A percentile compares a stretch with the other conserved stretches of the same genome.
Evolutionary conservation across 371 early-diverging fungal genomes (phyloP).

Genomic region (Nematocida sp.): DNA sequence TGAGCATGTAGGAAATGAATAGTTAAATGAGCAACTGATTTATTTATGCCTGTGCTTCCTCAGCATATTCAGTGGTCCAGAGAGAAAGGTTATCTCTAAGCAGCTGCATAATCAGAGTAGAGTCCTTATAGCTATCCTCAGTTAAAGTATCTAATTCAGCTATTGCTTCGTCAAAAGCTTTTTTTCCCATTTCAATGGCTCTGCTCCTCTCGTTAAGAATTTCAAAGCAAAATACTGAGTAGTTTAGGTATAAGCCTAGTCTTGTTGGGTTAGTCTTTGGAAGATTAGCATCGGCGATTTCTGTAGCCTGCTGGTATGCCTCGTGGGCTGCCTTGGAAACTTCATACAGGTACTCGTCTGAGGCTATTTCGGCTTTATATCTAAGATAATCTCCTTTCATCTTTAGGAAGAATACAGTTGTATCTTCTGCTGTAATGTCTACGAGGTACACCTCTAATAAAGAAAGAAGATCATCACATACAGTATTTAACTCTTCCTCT

Average conservation of each 20-base stretch:
- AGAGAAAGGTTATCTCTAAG: slow-evolving; percentile 97
- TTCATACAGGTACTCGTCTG: slow-evolving; percentile 76
- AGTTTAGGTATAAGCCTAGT: slow-evolving; percentile 96
- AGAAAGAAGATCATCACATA: slow-evolving; percentile 85
- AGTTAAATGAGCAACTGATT: no score
- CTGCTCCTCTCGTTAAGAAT: slow-evolving; percentile 93
- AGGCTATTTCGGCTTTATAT: slow-evolving; percentile 92
- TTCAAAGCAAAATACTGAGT: slow-evolving; percentile 99
- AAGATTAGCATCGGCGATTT: slow-evolving; percentile 81
- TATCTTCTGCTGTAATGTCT: slow-evolving; percentile 65
- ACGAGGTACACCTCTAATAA: slow-evolving; percentile 83
- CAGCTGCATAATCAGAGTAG: slow-evolving; percentile 98
- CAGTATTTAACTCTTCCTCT: slow-evolving; percentile 82
- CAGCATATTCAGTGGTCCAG: slow-evolving; percentile 73
- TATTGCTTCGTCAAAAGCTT: slow-evolving; percentile 98
- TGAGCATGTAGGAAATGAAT: no score
- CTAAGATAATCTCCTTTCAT: slow-evolving; percentile 99
- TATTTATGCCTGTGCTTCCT: slow-evolving; percentile 12
- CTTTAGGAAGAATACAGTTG: slow-evolving; percentile 96
- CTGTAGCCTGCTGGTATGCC: slow-evolving; percentile 89
- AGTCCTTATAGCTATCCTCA: slow-evolving; percentile 99
- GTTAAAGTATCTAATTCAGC: slow-evolving; percentile 92
- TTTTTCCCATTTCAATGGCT: slow-evolving; percentile 94
- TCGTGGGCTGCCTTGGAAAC: slow-evolving; percentile 78
- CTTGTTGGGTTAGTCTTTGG: slow-evolving; percentile 95